Conservation (phyloP, 179 eudicot species). For the Drosera spatulata region DNA sequence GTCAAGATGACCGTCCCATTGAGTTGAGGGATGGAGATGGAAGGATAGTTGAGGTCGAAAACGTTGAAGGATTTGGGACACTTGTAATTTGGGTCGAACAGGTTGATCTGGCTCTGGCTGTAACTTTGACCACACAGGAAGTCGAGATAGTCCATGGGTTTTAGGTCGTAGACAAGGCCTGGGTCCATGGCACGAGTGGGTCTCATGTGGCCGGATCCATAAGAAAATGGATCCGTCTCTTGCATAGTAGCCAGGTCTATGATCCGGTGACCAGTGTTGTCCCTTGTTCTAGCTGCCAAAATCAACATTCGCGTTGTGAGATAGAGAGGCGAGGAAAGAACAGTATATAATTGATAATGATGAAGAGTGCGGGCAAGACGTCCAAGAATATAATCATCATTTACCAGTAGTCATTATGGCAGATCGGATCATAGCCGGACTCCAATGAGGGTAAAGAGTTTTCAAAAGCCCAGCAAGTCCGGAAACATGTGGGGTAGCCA, state of each 20-base stretch:
- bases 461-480: constrained; percentile 65
- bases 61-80: not conserved
- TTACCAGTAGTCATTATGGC: constrained; percentile 83
- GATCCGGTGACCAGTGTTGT: constrained; percentile 37
- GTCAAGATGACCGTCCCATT: not conserved
- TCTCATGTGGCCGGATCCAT: constrained; percentile 26
- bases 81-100: not conserved
- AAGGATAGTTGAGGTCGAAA: constrained; percentile 6
- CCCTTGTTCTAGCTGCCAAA: constrained; percentile 39
- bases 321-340: not conserved
- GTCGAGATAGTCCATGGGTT: constrained; percentile 8
- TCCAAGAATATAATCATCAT: no score
- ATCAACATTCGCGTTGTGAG: not conserved
- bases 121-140: constrained; percentile 30
- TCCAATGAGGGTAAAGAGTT: constrained; percentile 50
- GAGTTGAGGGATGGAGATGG: constrained; percentile 1
- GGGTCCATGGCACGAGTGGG: constrained; percentile 27
- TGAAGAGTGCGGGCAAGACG: not conserved
- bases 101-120: not conserved
- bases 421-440: constrained; percentile 66
- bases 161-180: constrained; percentile 24
- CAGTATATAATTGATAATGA: not conserved
- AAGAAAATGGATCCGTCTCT: constrained; percentile 20
- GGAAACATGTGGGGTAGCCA: constrained; percentile 75
- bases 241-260: constrained; percentile 1